phyloP scores from a whole-genome alignment of 768 basidiomycete genomes.

The Melanogaster broomeanus region DNA sequence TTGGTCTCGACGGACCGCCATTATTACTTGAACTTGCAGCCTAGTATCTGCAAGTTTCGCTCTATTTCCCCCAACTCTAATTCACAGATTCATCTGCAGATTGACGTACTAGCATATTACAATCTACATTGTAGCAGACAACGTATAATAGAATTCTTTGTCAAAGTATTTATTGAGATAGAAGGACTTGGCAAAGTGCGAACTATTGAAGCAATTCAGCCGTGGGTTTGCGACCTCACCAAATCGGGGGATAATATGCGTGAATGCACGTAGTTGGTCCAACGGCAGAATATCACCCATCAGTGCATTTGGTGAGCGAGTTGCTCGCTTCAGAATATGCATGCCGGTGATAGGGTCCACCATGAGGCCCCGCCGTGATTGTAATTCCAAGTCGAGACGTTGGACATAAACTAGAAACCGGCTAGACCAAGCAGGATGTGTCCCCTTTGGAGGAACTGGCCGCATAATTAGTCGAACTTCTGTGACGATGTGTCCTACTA shows the following conservation, averaged over 20 bases:
- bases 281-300: conserved; percentile 32
- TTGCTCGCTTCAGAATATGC: conserved; percentile 21
- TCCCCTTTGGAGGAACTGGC: neutral
- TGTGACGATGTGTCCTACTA: conserved; percentile 10
- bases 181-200: no score
- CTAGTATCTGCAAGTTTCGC: no score
- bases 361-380: neutral
- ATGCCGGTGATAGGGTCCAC: conserved; percentile 19
- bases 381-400: conserved; percentile 23
- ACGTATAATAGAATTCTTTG: no score
- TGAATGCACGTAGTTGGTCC: conserved; percentile 17
- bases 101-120: no score
- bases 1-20: no score
- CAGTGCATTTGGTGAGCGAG: conserved; percentile 5
- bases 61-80: no score
- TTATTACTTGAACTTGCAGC: no score
- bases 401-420: conserved; percentile 26
- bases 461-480: conserved; percentile 17
- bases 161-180: no score
- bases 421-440: neutral
- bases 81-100: no score
- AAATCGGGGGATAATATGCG: conserved; percentile 28
- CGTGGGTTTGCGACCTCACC: conserved; percentile 20
- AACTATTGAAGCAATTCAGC: conserved; percentile 19
- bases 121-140: no score